Conservation (phyloP, 345 rosid species). For the Moricandia arvensis region DNA sequence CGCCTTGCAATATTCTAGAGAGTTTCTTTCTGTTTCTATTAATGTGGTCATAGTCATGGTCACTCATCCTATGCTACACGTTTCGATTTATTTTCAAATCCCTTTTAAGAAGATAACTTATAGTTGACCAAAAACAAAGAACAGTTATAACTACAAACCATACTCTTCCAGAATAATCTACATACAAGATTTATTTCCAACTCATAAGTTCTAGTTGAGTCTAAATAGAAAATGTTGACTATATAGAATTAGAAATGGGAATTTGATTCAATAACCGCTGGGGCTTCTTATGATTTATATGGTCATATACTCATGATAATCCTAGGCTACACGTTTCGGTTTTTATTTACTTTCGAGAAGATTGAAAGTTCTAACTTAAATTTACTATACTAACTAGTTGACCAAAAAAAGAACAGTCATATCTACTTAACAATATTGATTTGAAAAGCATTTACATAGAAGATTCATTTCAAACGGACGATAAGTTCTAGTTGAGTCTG, state of each 20-base stretch:
- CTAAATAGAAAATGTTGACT: not conserved
- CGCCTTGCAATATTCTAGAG: conserved; percentile 25
- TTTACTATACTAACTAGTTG: conserved; percentile 29
- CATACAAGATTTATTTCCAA: not conserved
- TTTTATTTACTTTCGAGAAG: not conserved
- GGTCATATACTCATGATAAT: conserved; percentile 16
- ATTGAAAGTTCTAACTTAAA: conserved; percentile 4
- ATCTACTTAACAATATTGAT: conserved; percentile 21
- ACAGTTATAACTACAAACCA: conserved; percentile 19
- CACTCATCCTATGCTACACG: conserved; percentile 25
- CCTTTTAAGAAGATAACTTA: not conserved
- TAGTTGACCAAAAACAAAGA: conserved; percentile 16
- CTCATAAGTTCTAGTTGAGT: not conserved
- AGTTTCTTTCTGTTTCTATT: not conserved
- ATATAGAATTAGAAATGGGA: not conserved
- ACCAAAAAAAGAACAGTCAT: not conserved
- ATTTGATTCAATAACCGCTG: no score
- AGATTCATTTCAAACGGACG: not conserved
- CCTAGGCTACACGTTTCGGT: conserved; percentile 29
- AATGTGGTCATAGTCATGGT: conserved; percentile 20
- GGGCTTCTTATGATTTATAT: not conserved
- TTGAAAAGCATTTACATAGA: not conserved
- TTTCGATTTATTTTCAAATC: not conserved
- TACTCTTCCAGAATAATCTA: not conserved
- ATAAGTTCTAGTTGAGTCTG: not conserved